Conservation (phyloP, 306 rosid species). For the Clitoria ternatea region DNA sequence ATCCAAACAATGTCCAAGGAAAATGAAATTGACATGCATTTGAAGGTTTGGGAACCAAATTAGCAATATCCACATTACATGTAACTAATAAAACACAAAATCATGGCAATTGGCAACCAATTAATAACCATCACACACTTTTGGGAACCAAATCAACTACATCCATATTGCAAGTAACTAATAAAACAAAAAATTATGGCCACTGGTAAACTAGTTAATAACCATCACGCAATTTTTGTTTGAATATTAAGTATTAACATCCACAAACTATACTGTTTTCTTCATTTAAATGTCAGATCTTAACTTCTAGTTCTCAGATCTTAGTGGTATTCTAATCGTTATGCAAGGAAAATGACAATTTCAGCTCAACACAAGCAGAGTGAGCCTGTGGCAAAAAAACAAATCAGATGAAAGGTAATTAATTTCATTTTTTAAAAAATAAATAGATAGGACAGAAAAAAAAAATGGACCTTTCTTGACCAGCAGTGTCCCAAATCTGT, state of each 20-base stretch:
- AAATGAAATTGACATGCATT: constrained; percentile 13
- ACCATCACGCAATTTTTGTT: no score
- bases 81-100: constrained; percentile 8
- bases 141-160: background rate
- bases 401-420: background rate
- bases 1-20: constrained; percentile 20
- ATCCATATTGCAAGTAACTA: background rate
- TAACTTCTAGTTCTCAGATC: background rate
- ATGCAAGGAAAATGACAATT: background rate
- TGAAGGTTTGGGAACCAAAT: background rate
- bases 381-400: background rate
- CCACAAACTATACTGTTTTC: background rate
- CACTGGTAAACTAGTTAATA: background rate
- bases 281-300: constrained; percentile 3
- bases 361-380: constrained; percentile 10
- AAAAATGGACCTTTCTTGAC: constrained; percentile 80
- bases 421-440: background rate
- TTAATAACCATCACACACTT: background rate
- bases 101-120: background rate
- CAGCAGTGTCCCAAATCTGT: constrained; percentile 99
- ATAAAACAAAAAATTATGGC: background rate
- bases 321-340: background rate
- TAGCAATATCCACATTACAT: background rate
- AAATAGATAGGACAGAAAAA: background rate
- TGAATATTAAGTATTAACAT: no score